phyloP scores from a whole-genome alignment of 2,329 filamentous ascomycete genomes.

The Venturia pyrina region DNA sequence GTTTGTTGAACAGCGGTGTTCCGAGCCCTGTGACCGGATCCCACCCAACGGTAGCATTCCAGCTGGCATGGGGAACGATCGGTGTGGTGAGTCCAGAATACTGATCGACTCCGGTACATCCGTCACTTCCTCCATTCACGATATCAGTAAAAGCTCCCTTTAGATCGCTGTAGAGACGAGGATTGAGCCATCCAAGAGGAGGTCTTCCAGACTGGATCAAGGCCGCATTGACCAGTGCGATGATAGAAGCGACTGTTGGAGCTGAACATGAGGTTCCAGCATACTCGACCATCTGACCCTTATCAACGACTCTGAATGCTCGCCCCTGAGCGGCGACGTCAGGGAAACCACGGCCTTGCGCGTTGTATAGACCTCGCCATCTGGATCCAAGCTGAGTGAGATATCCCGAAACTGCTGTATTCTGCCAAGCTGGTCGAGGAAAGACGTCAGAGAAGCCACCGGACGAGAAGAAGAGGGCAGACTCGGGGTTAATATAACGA shows the following conservation, averaged over 20 bases:
- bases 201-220: constrained; percentile 35
- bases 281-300: background rate
- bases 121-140: constrained; percentile 24
- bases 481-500: constrained; percentile 19
- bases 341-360: constrained; percentile 12
- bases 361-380: constrained; percentile 21
- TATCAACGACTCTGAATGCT: constrained; percentile 8
- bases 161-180: constrained; percentile 37
- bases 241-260: constrained; percentile 44
- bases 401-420: background rate
- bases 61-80: constrained; percentile 16
- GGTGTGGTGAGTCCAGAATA: constrained; percentile 6
- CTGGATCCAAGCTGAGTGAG: background rate
- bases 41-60: constrained; percentile 36
- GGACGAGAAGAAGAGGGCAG: background rate
- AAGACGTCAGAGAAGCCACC: constrained; percentile 35
- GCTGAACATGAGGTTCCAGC: constrained; percentile 11
- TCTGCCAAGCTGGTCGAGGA: constrained; percentile 16
- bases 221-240: constrained; percentile 49
- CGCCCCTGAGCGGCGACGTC: constrained; percentile 13
- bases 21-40: constrained; percentile 40
- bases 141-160: constrained; percentile 18
- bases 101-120: constrained; percentile 19
- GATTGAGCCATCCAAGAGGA: constrained; percentile 45
- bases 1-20: constrained; percentile 34